Evolutionary conservation across 495 filamentous ascomycete genomes (phyloP).

Genomic region (Parathielavia appendiculata): DNA sequence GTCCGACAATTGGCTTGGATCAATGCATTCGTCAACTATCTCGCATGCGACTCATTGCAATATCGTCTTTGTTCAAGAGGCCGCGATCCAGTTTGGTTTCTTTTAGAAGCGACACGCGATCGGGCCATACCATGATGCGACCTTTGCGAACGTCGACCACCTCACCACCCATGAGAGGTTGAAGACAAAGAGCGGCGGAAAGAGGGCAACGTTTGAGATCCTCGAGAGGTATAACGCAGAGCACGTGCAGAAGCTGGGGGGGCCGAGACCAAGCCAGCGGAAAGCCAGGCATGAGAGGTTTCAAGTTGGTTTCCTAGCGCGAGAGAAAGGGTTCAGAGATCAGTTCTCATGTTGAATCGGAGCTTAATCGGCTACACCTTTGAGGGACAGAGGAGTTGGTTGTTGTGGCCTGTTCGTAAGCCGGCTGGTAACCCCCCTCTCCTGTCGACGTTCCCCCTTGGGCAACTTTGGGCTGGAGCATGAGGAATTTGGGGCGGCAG

Average conservation of each 20-base stretch:
- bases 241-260: constrained; percentile 7
- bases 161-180: constrained; percentile 29
- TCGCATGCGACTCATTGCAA: constrained; percentile 33
- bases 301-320: neutral
- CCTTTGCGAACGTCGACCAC: constrained; percentile 36
- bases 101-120: constrained; percentile 40
- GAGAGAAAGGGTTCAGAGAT: neutral
- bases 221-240: constrained; percentile 12
- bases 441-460: no score
- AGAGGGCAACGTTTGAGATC: neutral
- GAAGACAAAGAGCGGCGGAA: constrained; percentile 9
- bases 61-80: constrained; percentile 32
- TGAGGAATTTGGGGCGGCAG: neutral
- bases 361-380: neutral
- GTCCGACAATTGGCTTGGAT: constrained; percentile 46
- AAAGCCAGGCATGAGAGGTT: neutral
- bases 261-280: constrained; percentile 9
- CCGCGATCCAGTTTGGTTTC: constrained; percentile 35
- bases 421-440: no score
- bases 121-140: constrained; percentile 37
- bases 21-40: constrained; percentile 45
- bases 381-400: neutral
- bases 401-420: no score
- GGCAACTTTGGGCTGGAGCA: no score
- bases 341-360: no score